phyloP scores from a whole-genome alignment of 1,284 basidiomycete species.

The Microstroma glucosiphilum region DNA sequence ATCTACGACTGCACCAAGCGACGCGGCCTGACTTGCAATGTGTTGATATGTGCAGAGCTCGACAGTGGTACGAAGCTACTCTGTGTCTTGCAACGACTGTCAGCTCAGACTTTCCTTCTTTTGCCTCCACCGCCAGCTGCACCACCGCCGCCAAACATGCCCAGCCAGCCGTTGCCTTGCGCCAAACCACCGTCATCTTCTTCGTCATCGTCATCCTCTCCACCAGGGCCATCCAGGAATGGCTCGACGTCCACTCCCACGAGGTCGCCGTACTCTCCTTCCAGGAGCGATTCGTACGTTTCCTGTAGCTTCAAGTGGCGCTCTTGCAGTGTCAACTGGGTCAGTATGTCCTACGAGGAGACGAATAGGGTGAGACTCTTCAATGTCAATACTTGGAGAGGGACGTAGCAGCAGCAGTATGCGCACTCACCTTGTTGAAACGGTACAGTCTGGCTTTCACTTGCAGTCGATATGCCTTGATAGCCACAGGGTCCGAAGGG shows the following conservation, averaged over 20 bases:
- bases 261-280: conserved; percentile 74
- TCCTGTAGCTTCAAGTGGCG: conserved; percentile 82
- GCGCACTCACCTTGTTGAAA: conserved; percentile 60
- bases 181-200: neutral
- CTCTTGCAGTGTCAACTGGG: conserved; percentile 76
- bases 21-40: too few species aligned
- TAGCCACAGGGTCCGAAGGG: conserved; percentile 58
- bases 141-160: too few species aligned
- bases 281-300: conserved; percentile 78
- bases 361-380: neutral
- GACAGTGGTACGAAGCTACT: too few species aligned
- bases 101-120: too few species aligned
- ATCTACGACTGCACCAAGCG: too few species aligned
- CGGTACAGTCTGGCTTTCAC: conserved; percentile 77
- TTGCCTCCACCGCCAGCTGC: too few species aligned
- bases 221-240: conserved; percentile 18
- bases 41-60: too few species aligned
- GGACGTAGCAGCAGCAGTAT: neutral
- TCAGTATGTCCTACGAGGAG: conserved; percentile 66
- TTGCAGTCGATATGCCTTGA: conserved; percentile 61
- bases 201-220: neutral
- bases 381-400: neutral
- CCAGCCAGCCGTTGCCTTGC: too few species aligned
- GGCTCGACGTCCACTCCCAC: conserved; percentile 53
- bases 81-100: too few species aligned